Evolutionary conservation across 768 basidiomycete species (phyloP).

Genomic region (Cubamyces sp.): DNA sequence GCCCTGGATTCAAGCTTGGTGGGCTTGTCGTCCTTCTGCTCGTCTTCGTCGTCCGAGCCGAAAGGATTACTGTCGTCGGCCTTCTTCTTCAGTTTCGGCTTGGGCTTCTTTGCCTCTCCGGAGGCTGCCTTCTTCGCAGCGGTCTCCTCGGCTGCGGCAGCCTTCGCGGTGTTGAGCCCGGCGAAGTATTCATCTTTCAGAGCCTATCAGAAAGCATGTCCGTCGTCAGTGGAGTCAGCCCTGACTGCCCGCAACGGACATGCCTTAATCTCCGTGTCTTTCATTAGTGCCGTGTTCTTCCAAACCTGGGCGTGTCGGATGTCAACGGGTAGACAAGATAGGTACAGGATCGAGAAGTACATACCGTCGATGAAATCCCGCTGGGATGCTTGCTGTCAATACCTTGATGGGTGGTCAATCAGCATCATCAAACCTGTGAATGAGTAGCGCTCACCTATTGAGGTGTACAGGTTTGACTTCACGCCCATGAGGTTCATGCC

Average conservation of each 20-base stretch:
- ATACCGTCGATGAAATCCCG: conserved; percentile 70
- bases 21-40: conserved; percentile 25
- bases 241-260: background rate
- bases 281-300: conserved; percentile 64
- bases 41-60: conserved; percentile 52
- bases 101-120: conserved; percentile 42
- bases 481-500: conserved; percentile 69
- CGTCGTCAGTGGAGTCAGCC: background rate
- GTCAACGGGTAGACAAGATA: conserved; percentile 5
- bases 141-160: conserved; percentile 29
- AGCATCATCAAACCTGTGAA: background rate
- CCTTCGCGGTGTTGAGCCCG: conserved; percentile 41
- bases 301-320: conserved; percentile 52
- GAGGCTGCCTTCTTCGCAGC: conserved; percentile 24
- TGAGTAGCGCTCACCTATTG: conserved; percentile 47
- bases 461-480: conserved; percentile 72
- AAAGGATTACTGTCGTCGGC: conserved; percentile 54
- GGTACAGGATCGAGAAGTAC: conserved; percentile 23
- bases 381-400: conserved; percentile 80
- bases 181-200: conserved; percentile 65
- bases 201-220: conserved; percentile 42
- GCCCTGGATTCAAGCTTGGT: conserved; percentile 20
- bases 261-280: conserved; percentile 67
- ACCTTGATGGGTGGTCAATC: conserved; percentile 40
- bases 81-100: conserved; percentile 54